Base-by-base conservation (phyloP, 176 grass and related monocot genomes). In the Rhynchospora pubera region DNA sequence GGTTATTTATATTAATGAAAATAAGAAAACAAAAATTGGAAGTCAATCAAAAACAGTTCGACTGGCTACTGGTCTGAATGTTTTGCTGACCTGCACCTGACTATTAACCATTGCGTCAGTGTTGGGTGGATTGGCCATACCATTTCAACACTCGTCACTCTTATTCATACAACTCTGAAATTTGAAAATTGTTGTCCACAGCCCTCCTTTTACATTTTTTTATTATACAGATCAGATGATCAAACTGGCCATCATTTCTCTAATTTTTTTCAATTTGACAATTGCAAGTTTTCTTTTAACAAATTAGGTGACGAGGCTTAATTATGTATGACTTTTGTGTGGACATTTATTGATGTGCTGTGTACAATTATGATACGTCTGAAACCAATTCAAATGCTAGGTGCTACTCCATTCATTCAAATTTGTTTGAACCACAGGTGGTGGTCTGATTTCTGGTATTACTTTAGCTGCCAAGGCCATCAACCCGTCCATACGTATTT, bases 361-460 rank as follows among this genome's bases (percentile, higher is more conserved):
- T 45, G 24, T 44, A 62, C 60, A 45, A 19, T 19, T 73, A 73
- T 24, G 9, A 73, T 51, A 26, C 2, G 13, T 74, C 0, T 74
- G 21, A 51, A 74, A 51, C 23, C 48, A 51, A 74, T 50, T 74
- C 5, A 9, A 73, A 42, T 48, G 45, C n/a, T 74, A 24, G 1
- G 4, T 26, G 43, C 21, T 21, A 50, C 9, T 72, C 9, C 19
- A 73, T 73, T 7, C 32, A 42, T 57, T 76, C 13, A 15, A 9
- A 23, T 43, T 74, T 15, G 58, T 21, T 42, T 87, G 75, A 69
- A 83, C 6, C 77, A 42, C 21, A 97, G 92, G 94, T 16, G 92
- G 94, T 46, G 94, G 94, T 86, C 86, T 97, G 80, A 97, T 97
- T 57, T 97, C 90, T 86, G 94, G 94, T 28, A 89, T 97, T 57